These are phyloP conservation scores for Cruciata laevipes DNA, from an alignment of 257 asterid species.

Conservation along the genomic window DNA sequence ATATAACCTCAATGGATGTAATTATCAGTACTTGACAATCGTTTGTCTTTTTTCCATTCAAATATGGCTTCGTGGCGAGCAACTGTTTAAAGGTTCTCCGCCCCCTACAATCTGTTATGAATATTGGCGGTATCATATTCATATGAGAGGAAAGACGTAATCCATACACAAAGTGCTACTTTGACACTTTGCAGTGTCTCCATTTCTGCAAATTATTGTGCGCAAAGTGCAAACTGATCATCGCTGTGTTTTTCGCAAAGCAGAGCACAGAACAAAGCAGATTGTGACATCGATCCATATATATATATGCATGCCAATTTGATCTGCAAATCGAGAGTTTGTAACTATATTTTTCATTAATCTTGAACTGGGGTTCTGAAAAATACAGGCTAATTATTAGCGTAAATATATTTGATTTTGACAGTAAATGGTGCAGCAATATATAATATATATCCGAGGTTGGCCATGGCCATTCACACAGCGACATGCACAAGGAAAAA, in stretches of 20 bases:
- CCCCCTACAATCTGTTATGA: not conserved
- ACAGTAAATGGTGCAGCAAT: no score
- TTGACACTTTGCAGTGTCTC: not conserved
- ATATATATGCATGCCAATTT: no score
- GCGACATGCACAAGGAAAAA: not conserved
- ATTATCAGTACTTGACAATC: not conserved
- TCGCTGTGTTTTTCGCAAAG: not conserved
- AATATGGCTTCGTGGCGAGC: not conserved
- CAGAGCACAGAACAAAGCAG: no score
- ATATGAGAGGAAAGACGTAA: conserved; percentile 12
- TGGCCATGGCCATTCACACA: conserved; percentile 2
- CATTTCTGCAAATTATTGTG: not conserved
- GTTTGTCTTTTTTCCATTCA: not conserved
- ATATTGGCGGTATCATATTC: not conserved
- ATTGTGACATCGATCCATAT: no score
- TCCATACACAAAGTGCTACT: conserved; percentile 1
- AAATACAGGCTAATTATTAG: no score
- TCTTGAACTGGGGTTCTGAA: no score
- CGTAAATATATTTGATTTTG: no score
- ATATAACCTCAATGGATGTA: not conserved
- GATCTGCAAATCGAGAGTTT: no score
- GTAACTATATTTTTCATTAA: no score
- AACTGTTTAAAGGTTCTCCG: not conserved
- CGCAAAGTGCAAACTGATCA: not conserved
- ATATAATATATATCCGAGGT: no score